Conservation (phyloP, 176 grass and related monocot species). For the Oryza punctata region DNA sequence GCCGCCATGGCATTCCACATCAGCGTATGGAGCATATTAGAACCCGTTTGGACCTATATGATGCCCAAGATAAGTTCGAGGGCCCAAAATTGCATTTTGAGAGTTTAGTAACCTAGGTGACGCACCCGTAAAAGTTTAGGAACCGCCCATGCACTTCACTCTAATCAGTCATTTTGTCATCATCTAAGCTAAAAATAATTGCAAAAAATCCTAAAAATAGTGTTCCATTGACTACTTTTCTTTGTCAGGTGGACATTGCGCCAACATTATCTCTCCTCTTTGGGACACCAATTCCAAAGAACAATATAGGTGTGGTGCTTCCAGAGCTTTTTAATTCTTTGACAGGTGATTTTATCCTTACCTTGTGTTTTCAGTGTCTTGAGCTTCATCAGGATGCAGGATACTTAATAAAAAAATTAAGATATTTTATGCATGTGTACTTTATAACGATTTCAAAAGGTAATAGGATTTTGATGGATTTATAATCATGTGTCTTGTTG, state of each 20-base stretch:
- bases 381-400: neutral
- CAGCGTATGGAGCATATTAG: too few relatives aligned
- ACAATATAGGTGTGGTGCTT: slow-evolving; percentile 89
- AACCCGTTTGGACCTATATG: too few relatives aligned
- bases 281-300: slow-evolving; percentile 88
- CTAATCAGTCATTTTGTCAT: neutral
- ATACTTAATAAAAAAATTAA: neutral
- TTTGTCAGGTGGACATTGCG: slow-evolving; percentile 80
- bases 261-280: slow-evolving; percentile 91
- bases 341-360: slow-evolving; percentile 61
- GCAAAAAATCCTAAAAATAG: neutral
- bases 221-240: slow-evolving; percentile 16
- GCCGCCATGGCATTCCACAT: too few relatives aligned
- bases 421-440: neutral
- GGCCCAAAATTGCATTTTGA: too few relatives aligned
- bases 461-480: slow-evolving; percentile 2
- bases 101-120: too few relatives aligned
- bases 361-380: slow-evolving; percentile 16
- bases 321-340: slow-evolving; percentile 71
- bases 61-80: too few relatives aligned
- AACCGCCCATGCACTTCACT: too few relatives aligned
- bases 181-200: slow-evolving; percentile 4
- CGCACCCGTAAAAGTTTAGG: too few relatives aligned
- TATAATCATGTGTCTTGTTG: neutral
- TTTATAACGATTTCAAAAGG: slow-evolving; percentile 11